Percentiles rank a stretch among this genome's conserved stretches.
Conservation (phyloP, 345 rosid species). For the Aquilaria malaccensis region DNA sequence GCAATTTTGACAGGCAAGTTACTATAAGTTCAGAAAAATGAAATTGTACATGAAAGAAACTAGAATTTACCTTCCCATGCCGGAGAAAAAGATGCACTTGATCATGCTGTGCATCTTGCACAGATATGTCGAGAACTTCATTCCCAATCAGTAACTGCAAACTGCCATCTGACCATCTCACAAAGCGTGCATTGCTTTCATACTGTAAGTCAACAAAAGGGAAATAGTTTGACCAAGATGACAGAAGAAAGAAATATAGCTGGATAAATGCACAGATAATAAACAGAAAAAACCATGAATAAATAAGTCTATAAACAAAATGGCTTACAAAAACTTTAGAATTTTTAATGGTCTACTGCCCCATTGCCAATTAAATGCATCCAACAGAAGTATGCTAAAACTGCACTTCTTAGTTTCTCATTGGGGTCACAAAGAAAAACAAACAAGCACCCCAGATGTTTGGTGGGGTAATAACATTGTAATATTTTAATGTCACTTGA, state of each 20-base stretch:
- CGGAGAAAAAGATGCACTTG: constrained; percentile 90
- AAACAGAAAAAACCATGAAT: not conserved
- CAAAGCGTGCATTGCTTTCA: constrained; percentile 98
- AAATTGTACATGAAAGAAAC: not conserved
- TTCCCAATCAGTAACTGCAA: constrained; percentile 90
- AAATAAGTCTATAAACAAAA: too few species aligned
- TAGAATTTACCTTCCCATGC: constrained; percentile 72
- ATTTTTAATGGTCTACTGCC: too few species aligned
- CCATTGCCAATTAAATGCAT: too few species aligned
- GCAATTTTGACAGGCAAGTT: too few species aligned
- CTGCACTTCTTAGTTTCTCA: too few species aligned
- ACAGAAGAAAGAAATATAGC: constrained; percentile 1
- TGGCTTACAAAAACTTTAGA: too few species aligned
- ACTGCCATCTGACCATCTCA: constrained; percentile 99
- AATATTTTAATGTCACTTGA: not conserved
- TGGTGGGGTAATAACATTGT: too few species aligned
- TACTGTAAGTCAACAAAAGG: constrained; percentile 36
- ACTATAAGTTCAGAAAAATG: too few species aligned
- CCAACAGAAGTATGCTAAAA: too few species aligned
- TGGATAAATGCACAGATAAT: not conserved
- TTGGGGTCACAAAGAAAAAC: too few species aligned
- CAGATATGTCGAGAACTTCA: constrained; percentile 97
- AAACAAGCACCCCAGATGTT: too few species aligned
- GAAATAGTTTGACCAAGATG: not conserved
- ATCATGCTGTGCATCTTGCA: constrained; percentile 86